phyloP scores from a whole-genome alignment of 495 filamentous ascomycete genomes.

The Podospora fimiseda region DNA sequence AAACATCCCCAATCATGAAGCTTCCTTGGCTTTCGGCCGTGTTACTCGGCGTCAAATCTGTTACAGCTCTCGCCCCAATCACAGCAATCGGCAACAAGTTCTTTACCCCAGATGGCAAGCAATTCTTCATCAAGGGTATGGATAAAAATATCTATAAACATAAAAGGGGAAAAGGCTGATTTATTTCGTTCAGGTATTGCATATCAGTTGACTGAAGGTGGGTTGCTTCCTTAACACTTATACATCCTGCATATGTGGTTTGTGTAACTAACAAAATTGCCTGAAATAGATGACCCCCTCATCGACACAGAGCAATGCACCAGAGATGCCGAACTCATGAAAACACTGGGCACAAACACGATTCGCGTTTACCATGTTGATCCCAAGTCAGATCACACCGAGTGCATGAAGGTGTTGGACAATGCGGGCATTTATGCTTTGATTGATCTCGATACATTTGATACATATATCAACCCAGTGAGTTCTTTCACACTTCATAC shows the following conservation, averaged over 20 bases:
- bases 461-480: constrained; percentile 69
- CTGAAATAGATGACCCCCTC: constrained; percentile 59
- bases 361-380: constrained; percentile 91
- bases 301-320: constrained; percentile 68
- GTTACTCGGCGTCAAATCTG: constrained; percentile 27
- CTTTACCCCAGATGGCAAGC: constrained; percentile 67
- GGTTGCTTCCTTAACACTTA: neutral
- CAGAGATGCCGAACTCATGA: constrained; percentile 72
- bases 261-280: neutral
- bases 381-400: constrained; percentile 57
- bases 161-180: neutral
- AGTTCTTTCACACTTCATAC: constrained; percentile 23
- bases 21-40: constrained; percentile 20
- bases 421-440: constrained; percentile 73
- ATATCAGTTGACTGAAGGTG: constrained; percentile 21
- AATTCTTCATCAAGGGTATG: constrained; percentile 77
- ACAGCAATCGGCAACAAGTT: constrained; percentile 74
- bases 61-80: constrained; percentile 49
- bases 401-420: constrained; percentile 63
- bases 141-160: neutral
- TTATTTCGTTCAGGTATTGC: constrained; percentile 10
- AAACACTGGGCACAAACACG: constrained; percentile 70
- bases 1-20: constrained; percentile 10
- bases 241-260: neutral
- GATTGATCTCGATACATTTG: constrained; percentile 79